These are phyloP conservation scores for Coniochaeta prunicola DNA, from an alignment of 2,329 filamentous ascomycete species.

Conservation along the genomic window DNA sequence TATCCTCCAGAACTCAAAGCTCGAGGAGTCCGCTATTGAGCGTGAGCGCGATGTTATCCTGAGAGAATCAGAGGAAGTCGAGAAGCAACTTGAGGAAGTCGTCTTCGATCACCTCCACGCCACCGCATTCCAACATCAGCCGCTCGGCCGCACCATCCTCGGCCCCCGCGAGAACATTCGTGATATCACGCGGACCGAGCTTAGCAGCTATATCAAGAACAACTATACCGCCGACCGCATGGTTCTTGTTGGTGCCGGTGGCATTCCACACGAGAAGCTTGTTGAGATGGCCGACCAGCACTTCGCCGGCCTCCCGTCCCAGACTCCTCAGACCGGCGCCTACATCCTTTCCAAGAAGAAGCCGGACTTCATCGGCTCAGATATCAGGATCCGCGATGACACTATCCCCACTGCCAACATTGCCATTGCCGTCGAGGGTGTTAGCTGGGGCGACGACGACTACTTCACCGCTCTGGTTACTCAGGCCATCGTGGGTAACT, in stretches of 20 bases:
- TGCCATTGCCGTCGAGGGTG: conserved; percentile 96
- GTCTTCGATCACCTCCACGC: conserved; percentile 99
- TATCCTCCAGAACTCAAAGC: conserved; percentile 98
- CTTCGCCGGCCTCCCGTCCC: conserved; percentile 73
- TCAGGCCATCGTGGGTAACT: conserved; percentile 98
- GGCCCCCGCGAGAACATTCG: conserved; percentile 98
- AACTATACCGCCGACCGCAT: conserved; percentile 99
- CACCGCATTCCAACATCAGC: conserved; percentile 94
- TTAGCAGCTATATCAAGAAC: conserved; percentile 95
- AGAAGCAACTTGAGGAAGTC: conserved; percentile 99
- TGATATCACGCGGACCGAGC: conserved; percentile 85
- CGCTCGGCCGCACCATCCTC: conserved; percentile 93
- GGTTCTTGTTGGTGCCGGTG: conserved; percentile 94
- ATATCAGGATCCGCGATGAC: conserved; percentile 92
- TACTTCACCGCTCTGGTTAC: conserved; percentile 98
- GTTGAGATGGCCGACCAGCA: conserved; percentile 96
- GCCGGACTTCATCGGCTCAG: conserved; percentile 94
- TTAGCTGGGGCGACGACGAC: conserved; percentile 98
- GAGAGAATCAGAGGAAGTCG: conserved; percentile 97
- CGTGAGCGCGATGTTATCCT: conserved; percentile 98
- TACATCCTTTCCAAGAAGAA: conserved; percentile 74
- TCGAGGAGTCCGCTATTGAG: conserved; percentile 87
- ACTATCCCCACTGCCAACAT: conserved; percentile 95
- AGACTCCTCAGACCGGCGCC: conserved; percentile 67
- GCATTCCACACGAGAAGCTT: conserved; percentile 86